Evolutionary conservation across 1,284 basidiomycete genomes (phyloP).

Genomic region (Cutaneotrichosporon cyanovorans): DNA sequence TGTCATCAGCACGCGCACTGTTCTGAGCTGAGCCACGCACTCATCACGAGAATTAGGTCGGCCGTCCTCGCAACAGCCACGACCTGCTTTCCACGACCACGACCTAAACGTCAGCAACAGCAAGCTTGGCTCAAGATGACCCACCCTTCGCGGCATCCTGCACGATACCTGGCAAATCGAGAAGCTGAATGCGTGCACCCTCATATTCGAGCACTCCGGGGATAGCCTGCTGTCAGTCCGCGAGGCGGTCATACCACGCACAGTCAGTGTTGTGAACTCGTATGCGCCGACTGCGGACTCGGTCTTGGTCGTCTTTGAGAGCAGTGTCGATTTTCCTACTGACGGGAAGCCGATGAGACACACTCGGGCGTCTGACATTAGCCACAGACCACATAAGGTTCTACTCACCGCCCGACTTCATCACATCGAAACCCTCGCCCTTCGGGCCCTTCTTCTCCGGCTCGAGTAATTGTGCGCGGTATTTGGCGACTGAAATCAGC

Average conservation of each 20-base stretch:
- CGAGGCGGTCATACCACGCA: slow-evolving; percentile 39
- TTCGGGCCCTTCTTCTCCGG: slow-evolving; percentile 67
- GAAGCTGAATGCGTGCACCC: slow-evolving; percentile 83
- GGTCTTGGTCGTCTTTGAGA: slow-evolving; percentile 88
- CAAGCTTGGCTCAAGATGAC: slow-evolving; percentile 2
- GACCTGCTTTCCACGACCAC: slow-evolving; percentile 91
- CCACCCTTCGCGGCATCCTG: slow-evolving; percentile 84
- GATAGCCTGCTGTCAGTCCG: slow-evolving; percentile 57
- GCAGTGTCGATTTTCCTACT: slow-evolving; percentile 89
- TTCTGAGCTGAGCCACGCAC: slow-evolving; percentile 68
- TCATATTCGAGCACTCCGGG: slow-evolving; percentile 91
- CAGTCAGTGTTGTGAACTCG: slow-evolving; percentile 90
- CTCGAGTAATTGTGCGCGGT: slow-evolving; percentile 81
- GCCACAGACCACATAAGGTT: background rate
- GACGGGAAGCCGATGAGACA: slow-evolving; percentile 91
- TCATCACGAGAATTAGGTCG: slow-evolving; percentile 88
- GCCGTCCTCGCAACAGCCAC: slow-evolving; percentile 91
- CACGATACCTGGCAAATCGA: slow-evolving; percentile 95
- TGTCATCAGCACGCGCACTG: slow-evolving; percentile 27
- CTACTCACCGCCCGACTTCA: slow-evolving; percentile 66
- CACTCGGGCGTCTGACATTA: slow-evolving; percentile 67
- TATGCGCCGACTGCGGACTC: slow-evolving; percentile 83
- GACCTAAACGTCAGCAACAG: slow-evolving; percentile 49
- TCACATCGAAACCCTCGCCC: slow-evolving; percentile 86
- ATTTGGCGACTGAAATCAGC: slow-evolving; percentile 58